Conservation (phyloP, 352 stramenopile species). For the Pythium dissotocum region DNA sequence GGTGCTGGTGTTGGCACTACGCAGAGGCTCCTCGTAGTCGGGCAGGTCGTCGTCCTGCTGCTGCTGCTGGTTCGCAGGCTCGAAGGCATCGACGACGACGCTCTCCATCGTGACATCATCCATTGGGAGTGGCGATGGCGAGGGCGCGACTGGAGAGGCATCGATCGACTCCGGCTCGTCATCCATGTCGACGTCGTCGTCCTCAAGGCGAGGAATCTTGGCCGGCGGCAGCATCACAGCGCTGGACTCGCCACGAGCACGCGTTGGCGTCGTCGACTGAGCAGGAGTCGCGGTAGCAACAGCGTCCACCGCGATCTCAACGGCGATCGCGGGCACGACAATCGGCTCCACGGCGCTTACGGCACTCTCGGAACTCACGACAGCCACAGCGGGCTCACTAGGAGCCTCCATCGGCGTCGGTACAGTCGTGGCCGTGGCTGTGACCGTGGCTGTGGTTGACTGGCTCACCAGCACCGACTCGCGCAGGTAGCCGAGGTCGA, state of each 20-base stretch:
- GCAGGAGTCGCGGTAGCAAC: background rate
- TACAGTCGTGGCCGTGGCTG: background rate
- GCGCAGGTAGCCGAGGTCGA: slow-evolving; percentile 70
- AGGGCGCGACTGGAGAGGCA: background rate
- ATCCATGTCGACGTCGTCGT: slow-evolving; percentile 27
- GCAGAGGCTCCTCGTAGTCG: slow-evolving; percentile 21
- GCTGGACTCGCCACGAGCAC: slow-evolving; percentile 19
- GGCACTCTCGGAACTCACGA: background rate
- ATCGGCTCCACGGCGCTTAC: background rate
- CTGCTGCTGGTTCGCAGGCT: background rate
- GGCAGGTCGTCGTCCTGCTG: background rate
- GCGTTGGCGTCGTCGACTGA: slow-evolving; percentile 13
- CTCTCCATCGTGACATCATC: background rate
- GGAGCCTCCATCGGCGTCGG: background rate
- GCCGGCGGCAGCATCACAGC: slow-evolving; percentile 15
- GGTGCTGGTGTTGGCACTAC: slow-evolving; percentile 18
- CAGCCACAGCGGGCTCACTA: background rate
- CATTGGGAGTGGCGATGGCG: background rate
- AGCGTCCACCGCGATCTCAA: background rate
- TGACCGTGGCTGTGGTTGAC: slow-evolving; percentile 22
- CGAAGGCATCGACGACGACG: background rate
- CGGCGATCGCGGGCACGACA: background rate
- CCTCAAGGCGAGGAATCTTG: slow-evolving; percentile 20
- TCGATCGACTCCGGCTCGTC: background rate
- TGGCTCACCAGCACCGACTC: slow-evolving; percentile 41